Percentiles rank a stretch among this genome's conserved stretches.
Conservation (phyloP, 2,329 filamentous ascomycete species). For the Alternaria ethzedia region DNA sequence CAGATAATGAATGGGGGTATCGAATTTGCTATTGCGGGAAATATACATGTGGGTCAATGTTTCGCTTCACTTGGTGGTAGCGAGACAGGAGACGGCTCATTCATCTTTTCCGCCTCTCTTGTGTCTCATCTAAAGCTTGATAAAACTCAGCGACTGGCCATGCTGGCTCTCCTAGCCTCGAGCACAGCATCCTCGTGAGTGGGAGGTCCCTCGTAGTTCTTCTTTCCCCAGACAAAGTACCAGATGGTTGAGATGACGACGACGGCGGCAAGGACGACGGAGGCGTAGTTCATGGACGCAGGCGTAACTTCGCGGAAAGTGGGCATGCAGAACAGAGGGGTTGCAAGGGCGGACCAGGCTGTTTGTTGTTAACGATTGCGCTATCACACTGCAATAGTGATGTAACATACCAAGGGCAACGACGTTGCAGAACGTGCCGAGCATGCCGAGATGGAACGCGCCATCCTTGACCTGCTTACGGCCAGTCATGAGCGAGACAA, state of each 20-base stretch:
- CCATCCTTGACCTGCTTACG: constrained; percentile 65
- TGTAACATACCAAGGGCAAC: constrained; percentile 66
- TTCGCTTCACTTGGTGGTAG: not conserved
- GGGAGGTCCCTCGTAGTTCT: constrained; percentile 71
- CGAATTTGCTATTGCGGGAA: not conserved
- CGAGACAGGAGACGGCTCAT: not conserved
- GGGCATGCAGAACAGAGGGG: constrained; percentile 78
- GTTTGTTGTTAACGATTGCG: constrained; percentile 1
- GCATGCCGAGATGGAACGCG: constrained; percentile 65
- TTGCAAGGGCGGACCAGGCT: constrained; percentile 69
- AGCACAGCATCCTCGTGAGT: constrained; percentile 42
- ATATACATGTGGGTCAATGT: not conserved
- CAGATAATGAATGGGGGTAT: constrained; percentile 1
- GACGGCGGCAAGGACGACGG: constrained; percentile 74
- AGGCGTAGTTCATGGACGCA: constrained; percentile 73
- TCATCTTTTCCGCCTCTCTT: not conserved
- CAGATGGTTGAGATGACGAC: constrained; percentile 66
- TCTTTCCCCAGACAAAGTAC: constrained; percentile 74
- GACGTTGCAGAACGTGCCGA: constrained; percentile 68
- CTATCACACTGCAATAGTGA: not conserved
- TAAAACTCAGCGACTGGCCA: constrained; percentile 24
- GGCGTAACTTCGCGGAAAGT: constrained; percentile 65
- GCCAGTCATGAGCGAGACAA: constrained; percentile 66
- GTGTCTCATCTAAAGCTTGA: not conserved
- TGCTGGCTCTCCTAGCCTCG: constrained; percentile 41